Base-by-base conservation (phyloP, 2,329 filamentous ascomycete genomes). In the Macrophomina tecta region DNA sequence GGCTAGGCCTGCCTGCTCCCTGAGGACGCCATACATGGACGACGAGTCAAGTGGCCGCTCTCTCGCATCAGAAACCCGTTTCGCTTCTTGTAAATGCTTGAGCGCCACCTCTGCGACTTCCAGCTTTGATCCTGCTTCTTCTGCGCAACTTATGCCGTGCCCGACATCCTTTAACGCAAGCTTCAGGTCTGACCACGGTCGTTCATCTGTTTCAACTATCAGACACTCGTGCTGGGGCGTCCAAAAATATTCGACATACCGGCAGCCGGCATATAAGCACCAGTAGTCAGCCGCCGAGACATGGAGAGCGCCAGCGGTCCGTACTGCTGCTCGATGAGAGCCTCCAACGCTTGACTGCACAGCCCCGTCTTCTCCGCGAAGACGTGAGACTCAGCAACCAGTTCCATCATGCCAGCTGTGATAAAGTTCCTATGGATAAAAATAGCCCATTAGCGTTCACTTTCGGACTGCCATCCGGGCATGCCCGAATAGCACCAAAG, bases 111-210 rank as follows among this genome's bases (percentile, higher is more conserved):
- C 79, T 0, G 77, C 82, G 23, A 83, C 77, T 53, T 78, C 73
- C 16, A 86, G 69, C 18, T 69, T 75, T 28, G 80, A 69, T 0
- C 82, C 82, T 0, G 73, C 73, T 1, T 78, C 75, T 56, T 75
- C 73, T 1, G 83, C 84, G 34, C 80, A 77, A 5, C 73, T 73
- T 12, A 86, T 78, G 0, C 82, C 84, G 70, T 85, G 82, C 0
- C 81, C 79, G 0, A 85, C 83, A 69, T 86, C 85, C 67, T 86
- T 85, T 7, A 86, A 77, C 0, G 82, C 85, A 3, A 86, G 73
- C 28, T 81, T 78, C 3, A 86, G 67, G 45, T 83, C 83, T 0
- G 83, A 86, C 77, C 78, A 82, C 1, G 84, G 83, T 7, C 38
- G 18, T 11, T 58, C 36, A 30, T 36, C 55, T 58, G 11, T 6